Conservation (phyloP, 345 rosid genomes). For the Xanthoceras sorbifolium region DNA sequence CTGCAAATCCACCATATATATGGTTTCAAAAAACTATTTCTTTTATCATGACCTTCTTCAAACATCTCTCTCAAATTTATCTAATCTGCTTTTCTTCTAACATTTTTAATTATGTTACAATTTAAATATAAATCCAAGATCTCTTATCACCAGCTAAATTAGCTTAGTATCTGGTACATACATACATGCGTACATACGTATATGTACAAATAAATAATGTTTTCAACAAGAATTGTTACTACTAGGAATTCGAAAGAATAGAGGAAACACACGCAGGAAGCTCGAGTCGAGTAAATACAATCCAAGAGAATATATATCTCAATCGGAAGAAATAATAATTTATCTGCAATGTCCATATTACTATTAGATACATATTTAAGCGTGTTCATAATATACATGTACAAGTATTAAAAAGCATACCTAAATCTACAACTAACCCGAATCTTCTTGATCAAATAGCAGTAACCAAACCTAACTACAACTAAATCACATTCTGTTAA, state of each 20-base stretch:
- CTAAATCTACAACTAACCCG: slow-evolving; percentile 15
- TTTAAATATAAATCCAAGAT: no score
- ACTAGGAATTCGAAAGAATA: no score
- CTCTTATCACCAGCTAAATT: no score
- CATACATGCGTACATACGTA: no score
- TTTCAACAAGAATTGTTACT: no score
- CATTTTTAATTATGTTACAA: no score
- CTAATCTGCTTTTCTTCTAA: no score
- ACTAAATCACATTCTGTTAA: not conserved
- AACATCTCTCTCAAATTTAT: not conserved
- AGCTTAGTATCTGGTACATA: no score
- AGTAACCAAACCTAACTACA: slow-evolving; percentile 18
- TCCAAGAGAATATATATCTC: not conserved
- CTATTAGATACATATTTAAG: not conserved
- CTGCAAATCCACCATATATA: no score
- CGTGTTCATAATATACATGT: slow-evolving; percentile 7
- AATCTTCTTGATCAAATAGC: not conserved
- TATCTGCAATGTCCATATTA: slow-evolving; percentile 9
- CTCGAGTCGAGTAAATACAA: not conserved
- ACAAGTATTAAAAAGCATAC: slow-evolving; percentile 11
- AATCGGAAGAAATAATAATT: not conserved
- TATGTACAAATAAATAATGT: no score
- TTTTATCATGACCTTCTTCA: not conserved
- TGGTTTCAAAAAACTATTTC: not conserved
- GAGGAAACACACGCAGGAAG: no score